Conservation (phyloP, 371 early-diverging fungal species). For the Encephalitozoon romaleae region DNA sequence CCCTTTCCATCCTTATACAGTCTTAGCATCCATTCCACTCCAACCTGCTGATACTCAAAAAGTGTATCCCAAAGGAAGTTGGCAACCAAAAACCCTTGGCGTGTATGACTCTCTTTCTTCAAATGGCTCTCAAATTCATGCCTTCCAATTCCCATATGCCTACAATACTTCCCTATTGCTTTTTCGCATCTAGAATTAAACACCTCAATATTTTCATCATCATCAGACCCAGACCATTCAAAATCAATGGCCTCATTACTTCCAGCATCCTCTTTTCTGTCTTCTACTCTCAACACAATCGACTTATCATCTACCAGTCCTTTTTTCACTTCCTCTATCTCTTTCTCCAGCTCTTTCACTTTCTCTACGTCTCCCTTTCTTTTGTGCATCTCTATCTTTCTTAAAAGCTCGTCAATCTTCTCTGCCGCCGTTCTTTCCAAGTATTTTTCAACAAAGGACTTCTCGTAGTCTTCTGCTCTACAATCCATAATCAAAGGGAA, state of each 20-base stretch:
- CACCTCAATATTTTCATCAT: neutral
- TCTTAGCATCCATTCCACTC: conserved; percentile 80
- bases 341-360: conserved; percentile 68
- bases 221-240: conserved; percentile 60
- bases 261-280: conserved; percentile 69
- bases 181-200: neutral
- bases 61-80: conserved; percentile 72
- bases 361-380: conserved; percentile 65
- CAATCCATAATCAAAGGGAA: neutral
- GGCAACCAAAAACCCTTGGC: conserved; percentile 52
- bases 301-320: conserved; percentile 65
- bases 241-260: conserved; percentile 68
- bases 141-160: neutral
- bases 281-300: neutral
- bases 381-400: conserved; percentile 66
- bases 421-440: conserved; percentile 70
- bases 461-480: conserved; percentile 41
- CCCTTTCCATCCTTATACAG: conserved; percentile 75
- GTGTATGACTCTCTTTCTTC: neutral
- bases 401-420: conserved; percentile 69
- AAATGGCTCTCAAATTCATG: neutral
- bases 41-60: conserved; percentile 81
- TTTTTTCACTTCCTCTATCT: conserved; percentile 68
- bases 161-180: neutral
- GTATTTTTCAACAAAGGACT: conserved; percentile 30